phyloP scores from a whole-genome alignment of 306 rosid genomes.

The Datisca glomerata region DNA sequence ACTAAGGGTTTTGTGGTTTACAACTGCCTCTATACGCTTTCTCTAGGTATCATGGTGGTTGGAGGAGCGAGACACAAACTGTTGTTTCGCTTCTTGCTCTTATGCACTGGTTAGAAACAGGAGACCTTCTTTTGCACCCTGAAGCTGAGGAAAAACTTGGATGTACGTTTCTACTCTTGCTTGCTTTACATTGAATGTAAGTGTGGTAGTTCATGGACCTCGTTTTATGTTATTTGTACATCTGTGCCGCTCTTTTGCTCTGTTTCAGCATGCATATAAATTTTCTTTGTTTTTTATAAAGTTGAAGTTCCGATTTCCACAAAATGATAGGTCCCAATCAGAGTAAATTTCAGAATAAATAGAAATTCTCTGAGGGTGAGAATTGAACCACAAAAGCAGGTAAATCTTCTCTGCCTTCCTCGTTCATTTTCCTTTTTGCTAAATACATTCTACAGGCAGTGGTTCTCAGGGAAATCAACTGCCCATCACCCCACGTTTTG shows the following conservation, averaged over 20 bases:
- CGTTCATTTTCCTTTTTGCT: no score
- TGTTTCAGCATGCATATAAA: background rate
- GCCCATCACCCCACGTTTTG: no score
- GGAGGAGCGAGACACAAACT: constrained; percentile 85
- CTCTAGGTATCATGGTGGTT: constrained; percentile 79
- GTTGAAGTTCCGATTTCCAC: no score
- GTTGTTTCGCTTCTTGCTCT: constrained; percentile 79
- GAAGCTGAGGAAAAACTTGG: constrained; percentile 77
- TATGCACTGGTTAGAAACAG: constrained; percentile 90
- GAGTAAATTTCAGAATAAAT: no score
- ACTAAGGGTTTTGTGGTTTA: constrained; percentile 7
- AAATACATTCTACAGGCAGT: no score
- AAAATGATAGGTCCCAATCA: no score
- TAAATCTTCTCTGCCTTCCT: no score
- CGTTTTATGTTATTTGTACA: no score
- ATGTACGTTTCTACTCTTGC: constrained; percentile 32
- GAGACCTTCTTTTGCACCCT: constrained; percentile 58
- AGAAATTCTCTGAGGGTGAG: no score
- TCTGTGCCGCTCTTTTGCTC: background rate
- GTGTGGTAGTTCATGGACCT: background rate
- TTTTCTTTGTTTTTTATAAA: no score
- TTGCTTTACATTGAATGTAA: background rate
- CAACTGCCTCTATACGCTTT: background rate
- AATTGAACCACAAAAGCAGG: no score
- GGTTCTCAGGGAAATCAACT: no score